These are phyloP conservation scores for Diplosphaera chodatii DNA, from an alignment of 139 green algal species.

Conservation along the genomic window DNA sequence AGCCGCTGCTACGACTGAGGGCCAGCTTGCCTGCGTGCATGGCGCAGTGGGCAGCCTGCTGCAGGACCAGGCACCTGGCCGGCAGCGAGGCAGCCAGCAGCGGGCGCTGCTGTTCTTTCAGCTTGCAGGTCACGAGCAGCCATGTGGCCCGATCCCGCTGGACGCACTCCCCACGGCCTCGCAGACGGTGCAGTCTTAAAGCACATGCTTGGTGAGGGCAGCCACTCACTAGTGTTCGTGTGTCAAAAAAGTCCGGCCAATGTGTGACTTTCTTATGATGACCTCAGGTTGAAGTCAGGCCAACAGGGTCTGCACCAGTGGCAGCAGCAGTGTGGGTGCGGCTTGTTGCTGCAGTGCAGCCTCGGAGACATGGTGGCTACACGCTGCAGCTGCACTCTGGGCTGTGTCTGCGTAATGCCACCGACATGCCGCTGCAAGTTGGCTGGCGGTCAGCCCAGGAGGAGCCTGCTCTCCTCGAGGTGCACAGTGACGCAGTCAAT, in stretches of 20 bases:
- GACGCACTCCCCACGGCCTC: slow-evolving; percentile 3
- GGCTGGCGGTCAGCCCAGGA: slow-evolving; percentile 16
- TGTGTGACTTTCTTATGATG: no score
- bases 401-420: slow-evolving; percentile 44
- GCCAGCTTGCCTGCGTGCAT: no score
- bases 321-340: neutral
- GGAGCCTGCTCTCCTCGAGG: slow-evolving; percentile 18
- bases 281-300: neutral
- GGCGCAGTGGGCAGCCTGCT: neutral
- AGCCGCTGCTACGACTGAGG: neutral
- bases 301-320: neutral
- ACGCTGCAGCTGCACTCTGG: slow-evolving; percentile 34
- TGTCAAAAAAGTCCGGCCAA: no score
- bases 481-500: no score
- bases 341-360: slow-evolving; percentile 30
- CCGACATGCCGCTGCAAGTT: slow-evolving; percentile 24
- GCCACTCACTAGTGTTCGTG: no score
- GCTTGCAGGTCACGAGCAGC: slow-evolving; percentile 19
- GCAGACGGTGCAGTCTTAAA: no score
- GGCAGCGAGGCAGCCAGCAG: neutral
- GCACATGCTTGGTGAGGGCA: no score
- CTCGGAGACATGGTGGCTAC: slow-evolving; percentile 26
- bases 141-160: slow-evolving; percentile 25
- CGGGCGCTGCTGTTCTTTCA: slow-evolving; percentile 29
- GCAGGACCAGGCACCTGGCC: no score